phyloP scores from a whole-genome alignment of 1,284 basidiomycete species.

The Erythrobasidium hasegawianum region DNA sequence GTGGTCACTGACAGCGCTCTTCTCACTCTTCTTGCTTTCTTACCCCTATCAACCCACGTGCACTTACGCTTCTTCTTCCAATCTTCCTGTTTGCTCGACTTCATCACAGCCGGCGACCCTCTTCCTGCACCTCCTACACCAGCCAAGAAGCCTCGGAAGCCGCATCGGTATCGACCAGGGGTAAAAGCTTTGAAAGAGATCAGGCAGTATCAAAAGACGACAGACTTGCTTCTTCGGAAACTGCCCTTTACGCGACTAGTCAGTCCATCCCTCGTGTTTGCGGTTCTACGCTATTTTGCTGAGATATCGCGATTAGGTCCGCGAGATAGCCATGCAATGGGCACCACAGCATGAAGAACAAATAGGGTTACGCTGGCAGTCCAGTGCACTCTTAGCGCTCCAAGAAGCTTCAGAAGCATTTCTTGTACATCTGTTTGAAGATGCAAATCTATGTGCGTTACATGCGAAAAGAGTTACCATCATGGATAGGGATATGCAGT shows the following conservation, averaged over 20 bases:
- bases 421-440: conserved; percentile 89
- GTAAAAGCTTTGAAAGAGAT: conserved; percentile 87
- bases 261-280: neutral
- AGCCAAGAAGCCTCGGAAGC: conserved; percentile 49
- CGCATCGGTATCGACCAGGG: conserved; percentile 70
- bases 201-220: conserved; percentile 86
- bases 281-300: neutral
- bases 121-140: conserved; percentile 14
- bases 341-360: conserved; percentile 50
- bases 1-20: too few relatives aligned
- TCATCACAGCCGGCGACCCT: conserved; percentile 24
- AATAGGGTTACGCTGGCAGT: conserved; percentile 78
- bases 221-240: conserved; percentile 78
- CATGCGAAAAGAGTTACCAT: conserved; percentile 98
- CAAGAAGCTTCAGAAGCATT: conserved; percentile 89
- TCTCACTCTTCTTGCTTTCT: too few relatives aligned
- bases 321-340: conserved; percentile 76
- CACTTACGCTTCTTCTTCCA: neutral
- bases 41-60: neutral
- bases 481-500: conserved; percentile 93
- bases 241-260: conserved; percentile 89
- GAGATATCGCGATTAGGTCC: conserved; percentile 59
- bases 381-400: conserved; percentile 78
- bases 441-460: conserved; percentile 81
- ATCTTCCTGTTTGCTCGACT: neutral